Evolutionary conservation across 345 rosid species (phyloP).

Genomic region (Streptanthus diversifolius): DNA sequence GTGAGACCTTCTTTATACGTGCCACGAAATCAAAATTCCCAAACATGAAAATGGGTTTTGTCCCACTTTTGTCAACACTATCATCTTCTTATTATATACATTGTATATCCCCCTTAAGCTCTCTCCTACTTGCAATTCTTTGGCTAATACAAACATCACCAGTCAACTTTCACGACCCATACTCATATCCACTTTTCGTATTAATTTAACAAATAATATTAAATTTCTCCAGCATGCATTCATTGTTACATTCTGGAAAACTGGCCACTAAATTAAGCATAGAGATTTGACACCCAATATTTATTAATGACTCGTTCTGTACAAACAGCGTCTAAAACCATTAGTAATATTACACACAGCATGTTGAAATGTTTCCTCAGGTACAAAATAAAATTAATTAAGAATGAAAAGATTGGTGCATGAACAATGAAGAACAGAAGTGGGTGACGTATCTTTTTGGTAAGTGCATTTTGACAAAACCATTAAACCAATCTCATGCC

Average conservation of each 20-base stretch:
- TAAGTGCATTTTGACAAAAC: constrained; percentile 35
- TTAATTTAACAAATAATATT: not conserved
- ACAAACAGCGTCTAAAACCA: not conserved
- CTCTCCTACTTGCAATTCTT: not conserved
- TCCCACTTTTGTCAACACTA: constrained; percentile 27
- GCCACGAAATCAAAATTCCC: constrained; percentile 6
- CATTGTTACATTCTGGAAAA: not conserved
- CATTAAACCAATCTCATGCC: constrained; percentile 29
- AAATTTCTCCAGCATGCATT: not conserved
- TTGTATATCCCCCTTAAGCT: constrained; percentile 24
- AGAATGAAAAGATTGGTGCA: constrained; percentile 22
- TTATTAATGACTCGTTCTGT: not conserved
- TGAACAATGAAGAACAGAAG: constrained; percentile 23
- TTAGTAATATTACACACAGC: not conserved
- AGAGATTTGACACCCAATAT: not conserved
- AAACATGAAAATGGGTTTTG: constrained; percentile 24
- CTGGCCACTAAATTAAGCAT: not conserved
- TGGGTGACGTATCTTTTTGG: constrained; percentile 20
- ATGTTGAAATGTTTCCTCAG: not conserved
- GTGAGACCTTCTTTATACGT: not conserved
- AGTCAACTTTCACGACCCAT: constrained; percentile 10
- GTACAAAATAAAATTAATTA: not conserved
- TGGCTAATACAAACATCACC: constrained; percentile 7
- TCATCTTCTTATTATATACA: constrained; percentile 13
- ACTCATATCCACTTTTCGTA: constrained; percentile 4